Evolutionary conservation across 2,329 filamentous ascomycete species (phyloP), one percentile per base, ranked within the genome.

Genomic region (Elsinoe ampelina): DNA sequence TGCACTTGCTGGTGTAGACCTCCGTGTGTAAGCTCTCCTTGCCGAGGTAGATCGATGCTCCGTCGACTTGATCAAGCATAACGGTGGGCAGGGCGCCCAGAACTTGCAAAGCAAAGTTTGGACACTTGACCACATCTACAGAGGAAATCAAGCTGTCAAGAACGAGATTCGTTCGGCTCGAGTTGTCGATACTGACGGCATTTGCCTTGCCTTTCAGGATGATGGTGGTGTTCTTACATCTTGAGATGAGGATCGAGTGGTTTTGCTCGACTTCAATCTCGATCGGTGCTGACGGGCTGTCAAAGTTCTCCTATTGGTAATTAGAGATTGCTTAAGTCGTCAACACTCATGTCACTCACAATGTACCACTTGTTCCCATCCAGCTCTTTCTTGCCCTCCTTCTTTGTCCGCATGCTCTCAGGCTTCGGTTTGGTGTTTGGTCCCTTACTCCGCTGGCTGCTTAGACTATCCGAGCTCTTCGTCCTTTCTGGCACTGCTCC

Each of bases 181-280:
- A 92, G 75, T 96, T 96, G 74, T 97, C 93, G 63, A 97, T 81
- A 4, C 90, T 92, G 61, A 98, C 87, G n/a, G 93, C 90, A 69
- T 98, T 98, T 58, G 89, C 90, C 74, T 98, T 98, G 72, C 89
- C 91, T 67, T 83, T 86, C 67, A 98, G 77, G 64, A 95, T 87
- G 66, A 98, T 81, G 20, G 91, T 95, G 4, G 87, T 87, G 73
- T 93, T 93, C 73, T 84, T 90, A 79, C 92, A 97, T 64, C 87
- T 86, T 67, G 86, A 89, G 70, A 98, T 93, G 62, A 97, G 83
- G 61, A 98, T 83, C 1, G 90, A 95, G 62, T 98, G 93, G 45
- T 84, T 83, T 67, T 95, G 83, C 61, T 83, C 80, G 10, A 89
- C 91, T 55, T 91, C 80, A 64, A 96, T 85, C 70, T 92, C 85